Base-by-base conservation (phyloP, 257 asterid genomes). In the Cynanchum wilfordii region DNA sequence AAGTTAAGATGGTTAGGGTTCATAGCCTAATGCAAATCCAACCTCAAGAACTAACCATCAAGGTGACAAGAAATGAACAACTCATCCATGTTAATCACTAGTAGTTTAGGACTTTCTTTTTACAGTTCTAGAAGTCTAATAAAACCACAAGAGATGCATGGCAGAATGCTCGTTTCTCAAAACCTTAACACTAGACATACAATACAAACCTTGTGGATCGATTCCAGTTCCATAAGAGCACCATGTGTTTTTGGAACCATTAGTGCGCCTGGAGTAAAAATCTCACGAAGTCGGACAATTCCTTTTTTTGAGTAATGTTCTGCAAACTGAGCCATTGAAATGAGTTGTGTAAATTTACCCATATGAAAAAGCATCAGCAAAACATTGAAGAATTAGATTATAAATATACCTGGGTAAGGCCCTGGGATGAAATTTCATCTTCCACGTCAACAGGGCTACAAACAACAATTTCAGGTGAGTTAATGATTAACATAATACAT, bases 221-320 rank as follows among this genome's bases (percentile, higher is more conserved):
- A 94, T 87, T 94, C 99, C 71, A 94, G 96, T 84, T 89, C 97
- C 87, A 88, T 88, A 29, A 94, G 92, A 66, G 88, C 90, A 57
- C 80, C 78, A 2, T 84, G 97, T 59, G 99, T 81, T 79, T 79
- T 81, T 19, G 99, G 97, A 75, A 94, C 87, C 80, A 72, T 77
- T 56, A 94, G 88, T 4, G 90, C 85, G 76, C 96, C 99, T 0
- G 97, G 96, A 57, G 84, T 91, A 82, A 94, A 94, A 81, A 94
- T 91, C 84, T 94, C 99, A 70, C 82, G 86, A 15, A 94, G 96
- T 73, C 85, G 87, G 55, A 94, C 99, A 51, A 83, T 67, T 60
- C 88, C 86, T 33, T 70, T 86, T 82, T 80, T 86, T 65, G 89
- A 86, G 79, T 88, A 94, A 77, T 86, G 86, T 68, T 82, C 78